Base-by-base conservation (phyloP, 2,329 filamentous ascomycete species). In the Magnaporthales sp. region DNA sequence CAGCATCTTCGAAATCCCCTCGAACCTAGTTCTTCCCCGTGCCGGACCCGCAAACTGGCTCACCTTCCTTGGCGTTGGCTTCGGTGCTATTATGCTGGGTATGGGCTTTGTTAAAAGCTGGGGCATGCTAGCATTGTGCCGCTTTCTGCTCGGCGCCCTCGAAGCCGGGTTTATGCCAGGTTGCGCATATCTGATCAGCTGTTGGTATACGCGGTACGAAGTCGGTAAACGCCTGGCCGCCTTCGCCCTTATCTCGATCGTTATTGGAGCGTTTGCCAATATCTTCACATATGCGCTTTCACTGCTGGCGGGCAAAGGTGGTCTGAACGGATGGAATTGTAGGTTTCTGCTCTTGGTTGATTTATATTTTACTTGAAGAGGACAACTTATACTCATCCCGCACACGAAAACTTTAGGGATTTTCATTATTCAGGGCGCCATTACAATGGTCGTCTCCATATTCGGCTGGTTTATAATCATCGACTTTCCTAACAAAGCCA, bases 81-180 rank as follows among this genome's bases (percentile, higher is more conserved):
- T 81, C 67, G 83, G 84, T 5, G 75, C 80, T 22, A 82, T 86
- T 65, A 81, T 79, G 27, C 84, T 81, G 0, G 84, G 86, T 70
- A 84, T 86, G 70, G 79, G 81, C 4, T 86, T 84, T 70, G 77
- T 82, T 65, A 76, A 75, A 31, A 79, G 75, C 51, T 82, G 83
- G 60, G 77, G 75, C 1, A 77, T 78, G 2, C 86, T 80, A 70
- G 74, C 86, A 30, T 78, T 76, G 0, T 83, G 82, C 0, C 77
- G 84, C 0, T 78, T 86, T 65, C 73, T 86, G 0, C 78, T 86
- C 0, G 32, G 83, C 1, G 74, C 86, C 13, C 80, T 79, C 3
- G 84, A 86, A 71, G 80, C 81, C 0, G 84, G 84, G 0, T 86
- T 84, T 69, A 85, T 86, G 66, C 84, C 84, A 0, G 84, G 83